Evolutionary conservation across 495 filamentous ascomycete genomes (phyloP), one percentile per base, ranked within the genome.

Genomic region (Daldinia concentrica): DNA sequence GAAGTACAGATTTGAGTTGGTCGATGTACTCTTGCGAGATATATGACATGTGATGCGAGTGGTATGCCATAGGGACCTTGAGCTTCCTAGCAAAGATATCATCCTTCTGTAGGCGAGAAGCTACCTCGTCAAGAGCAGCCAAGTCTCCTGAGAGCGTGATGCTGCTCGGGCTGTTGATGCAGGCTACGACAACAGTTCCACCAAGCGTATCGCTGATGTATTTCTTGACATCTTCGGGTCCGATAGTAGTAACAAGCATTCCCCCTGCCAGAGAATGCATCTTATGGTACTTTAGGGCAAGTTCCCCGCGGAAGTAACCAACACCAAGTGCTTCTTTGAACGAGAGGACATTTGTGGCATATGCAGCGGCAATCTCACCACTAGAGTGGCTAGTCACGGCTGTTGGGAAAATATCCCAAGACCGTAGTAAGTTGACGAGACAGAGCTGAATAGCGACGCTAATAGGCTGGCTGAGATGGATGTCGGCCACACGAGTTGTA

Each of bases 361-460:
- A 84, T 0, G 82, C 81, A 0, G 82, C 83, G 0, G 62, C 82
- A 63, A 90, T 89, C 70, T 90, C 88, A n/a, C 88, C 88, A 34
- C 81, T 85, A 2, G 86, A 88, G 66, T 90, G 87, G 19, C 88
- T 87, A 3, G 86, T 78, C 0, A 89, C 84, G 14, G 80, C 80
- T 1, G 70, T 48, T 1, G 83, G 81, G 1, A 26, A 34, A 30
- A 89, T 73, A 6, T 79, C 81, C 65, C 81, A 83, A 2, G 64
- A 75, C 0, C 51, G 39, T 1, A 90, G 72, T 1, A 88, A 66
- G 14, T 85, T 78, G 0, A 85, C 82, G 15, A 89, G 61, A 1
- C 79, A 63, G n/a, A 86, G 69, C 59, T 86, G 82, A 2, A 86
- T 27, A 1, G 83, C 82, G 0, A 81, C 82, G 48, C 83, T 83